Percentiles rank a stretch among this genome's conserved stretches.
Conservation (phyloP, 192 early-diverging fungal genomes). For the Rhizophagus prolifer region DNA sequence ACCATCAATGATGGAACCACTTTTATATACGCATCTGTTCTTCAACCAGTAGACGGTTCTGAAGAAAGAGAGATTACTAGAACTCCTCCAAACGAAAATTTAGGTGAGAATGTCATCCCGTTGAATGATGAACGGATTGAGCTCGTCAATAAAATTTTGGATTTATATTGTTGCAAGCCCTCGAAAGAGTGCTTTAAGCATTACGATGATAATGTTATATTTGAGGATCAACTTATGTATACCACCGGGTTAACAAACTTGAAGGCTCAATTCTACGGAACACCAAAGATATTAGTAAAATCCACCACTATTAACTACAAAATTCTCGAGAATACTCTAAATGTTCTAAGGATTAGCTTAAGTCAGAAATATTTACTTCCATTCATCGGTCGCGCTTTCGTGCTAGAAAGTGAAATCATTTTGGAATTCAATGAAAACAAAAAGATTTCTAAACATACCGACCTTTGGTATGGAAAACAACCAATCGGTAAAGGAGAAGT, state of each 20-base stretch:
- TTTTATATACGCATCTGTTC: not conserved
- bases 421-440: slow-evolving; percentile 1
- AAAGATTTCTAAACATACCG: not conserved
- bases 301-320: not conserved
- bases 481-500: not conserved
- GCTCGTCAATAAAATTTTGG: not conserved
- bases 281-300: slow-evolving; percentile 2
- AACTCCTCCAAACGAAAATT: not conserved
- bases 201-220: not conserved
- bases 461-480: not conserved
- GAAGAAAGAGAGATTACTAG: not conserved
- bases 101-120: not conserved
- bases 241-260: not conserved
- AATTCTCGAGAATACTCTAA: not conserved
- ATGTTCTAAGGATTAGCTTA: not conserved
- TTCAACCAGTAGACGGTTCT: not conserved
- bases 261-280: slow-evolving; percentile 12
- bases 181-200: not conserved
- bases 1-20: not conserved
- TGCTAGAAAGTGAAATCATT: not conserved
- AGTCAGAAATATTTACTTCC: not conserved
- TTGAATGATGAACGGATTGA: not conserved
- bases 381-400: not conserved
- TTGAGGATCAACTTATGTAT: not conserved
- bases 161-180: not conserved